phyloP scores from a whole-genome alignment of 176 grass and related monocot species.

The Ensete glaucum region DNA sequence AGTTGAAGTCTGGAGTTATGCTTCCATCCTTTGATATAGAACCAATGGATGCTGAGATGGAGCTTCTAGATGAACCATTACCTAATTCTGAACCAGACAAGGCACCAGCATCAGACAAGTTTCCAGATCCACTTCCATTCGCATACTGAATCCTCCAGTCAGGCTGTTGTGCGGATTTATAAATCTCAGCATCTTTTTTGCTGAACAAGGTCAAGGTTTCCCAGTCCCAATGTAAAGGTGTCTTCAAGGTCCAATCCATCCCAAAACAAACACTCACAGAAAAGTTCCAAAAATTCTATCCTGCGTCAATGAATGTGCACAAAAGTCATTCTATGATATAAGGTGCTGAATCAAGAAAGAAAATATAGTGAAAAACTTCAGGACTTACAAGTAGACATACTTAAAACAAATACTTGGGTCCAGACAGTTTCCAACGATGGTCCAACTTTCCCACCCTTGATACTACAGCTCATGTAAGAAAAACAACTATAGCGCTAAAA shows the following conservation, averaged over 20 bases:
- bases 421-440: neutral
- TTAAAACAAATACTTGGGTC: too few relatives aligned
- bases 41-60: conserved; percentile 5
- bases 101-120: neutral
- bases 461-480: neutral
- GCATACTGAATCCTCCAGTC: neutral
- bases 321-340: neutral
- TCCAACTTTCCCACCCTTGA: neutral
- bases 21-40: neutral
- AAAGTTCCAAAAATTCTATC: neutral
- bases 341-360: neutral
- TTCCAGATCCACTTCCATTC: neutral
- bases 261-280: neutral
- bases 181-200: conserved; percentile 1
- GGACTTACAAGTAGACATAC: too few relatives aligned
- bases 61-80: conserved; percentile 5
- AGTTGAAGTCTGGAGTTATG: neutral
- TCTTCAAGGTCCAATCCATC: conserved; percentile 11
- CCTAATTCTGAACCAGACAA: conserved; percentile 7
- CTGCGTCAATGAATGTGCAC: neutral
- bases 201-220: neutral
- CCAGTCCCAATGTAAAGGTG: conserved; percentile 2
- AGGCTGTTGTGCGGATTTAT: neutral
- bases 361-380: neutral
- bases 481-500: neutral